Evolutionary conservation across 192 early-diverging fungal species (phyloP).

Genomic region (Coemansia sp.): DNA sequence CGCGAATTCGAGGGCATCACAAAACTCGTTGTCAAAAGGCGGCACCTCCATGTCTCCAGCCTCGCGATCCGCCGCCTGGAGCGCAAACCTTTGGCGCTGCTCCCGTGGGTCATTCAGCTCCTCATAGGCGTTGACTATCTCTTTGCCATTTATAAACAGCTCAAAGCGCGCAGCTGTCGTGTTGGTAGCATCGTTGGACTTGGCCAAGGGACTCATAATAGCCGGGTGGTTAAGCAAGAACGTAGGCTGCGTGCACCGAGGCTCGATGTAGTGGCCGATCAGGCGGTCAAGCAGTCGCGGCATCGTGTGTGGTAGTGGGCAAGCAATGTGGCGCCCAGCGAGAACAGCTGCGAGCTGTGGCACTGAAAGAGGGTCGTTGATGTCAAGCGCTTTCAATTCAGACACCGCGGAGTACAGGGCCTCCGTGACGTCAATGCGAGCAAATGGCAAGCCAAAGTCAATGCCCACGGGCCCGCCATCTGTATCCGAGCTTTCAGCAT

Average conservation of each 20-base stretch:
- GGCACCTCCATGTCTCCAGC: conserved; percentile 77
- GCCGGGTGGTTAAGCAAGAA: conserved; percentile 79
- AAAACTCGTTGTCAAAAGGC: conserved; percentile 68
- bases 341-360: conserved; percentile 13
- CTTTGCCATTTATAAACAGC: conserved; percentile 72
- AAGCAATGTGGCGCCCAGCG: conserved; percentile 27
- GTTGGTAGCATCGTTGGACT: conserved; percentile 48
- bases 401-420: conserved; percentile 43
- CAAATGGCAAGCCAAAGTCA: conserved; percentile 58
- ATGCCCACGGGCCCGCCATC: conserved; percentile 11
- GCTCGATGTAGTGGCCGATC: conserved; percentile 73
- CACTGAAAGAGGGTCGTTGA: conserved; percentile 27
- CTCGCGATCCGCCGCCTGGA: conserved; percentile 64
- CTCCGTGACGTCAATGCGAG: conserved; percentile 58
- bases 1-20: conserved; percentile 75
- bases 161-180: conserved; percentile 70
- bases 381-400: conserved; percentile 32
- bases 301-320: conserved; percentile 58
- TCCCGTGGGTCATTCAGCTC: conserved; percentile 86
- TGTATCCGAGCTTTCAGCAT: neutral
- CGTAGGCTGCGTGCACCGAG: conserved; percentile 74
- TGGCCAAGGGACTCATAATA: conserved; percentile 79
- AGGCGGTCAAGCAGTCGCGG: conserved; percentile 71
- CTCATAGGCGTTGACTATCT: conserved; percentile 84
- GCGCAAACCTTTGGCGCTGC: conserved; percentile 64